A percentile compares a stretch with the other conserved stretches of the same genome.
Conservation (phyloP, 129 eudicot genomes). For the Helianthus tuberosus region DNA sequence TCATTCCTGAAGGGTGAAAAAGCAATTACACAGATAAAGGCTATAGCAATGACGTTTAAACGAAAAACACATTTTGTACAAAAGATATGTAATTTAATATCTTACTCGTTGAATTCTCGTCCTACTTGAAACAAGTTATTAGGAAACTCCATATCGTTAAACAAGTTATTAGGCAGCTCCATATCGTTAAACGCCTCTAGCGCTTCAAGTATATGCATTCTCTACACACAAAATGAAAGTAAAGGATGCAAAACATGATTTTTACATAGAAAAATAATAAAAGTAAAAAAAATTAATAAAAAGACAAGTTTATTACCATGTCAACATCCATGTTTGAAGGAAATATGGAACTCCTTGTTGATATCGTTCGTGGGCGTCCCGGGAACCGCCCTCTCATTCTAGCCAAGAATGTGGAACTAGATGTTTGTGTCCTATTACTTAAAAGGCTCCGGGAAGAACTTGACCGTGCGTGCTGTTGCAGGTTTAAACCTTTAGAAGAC, state of each 20-base stretch:
- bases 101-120: slow-evolving; percentile 96
- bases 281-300: not conserved
- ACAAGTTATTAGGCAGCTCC: slow-evolving; percentile 50
- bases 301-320: slow-evolving; percentile 50
- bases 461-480: slow-evolving; percentile 38
- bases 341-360: slow-evolving; percentile 53
- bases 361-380: slow-evolving; percentile 61
- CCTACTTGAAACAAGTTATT: slow-evolving; percentile 48
- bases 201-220: slow-evolving; percentile 83
- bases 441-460: slow-evolving; percentile 40
- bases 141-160: slow-evolving; percentile 27
- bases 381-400: slow-evolving; percentile 71
- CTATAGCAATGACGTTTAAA: not conserved
- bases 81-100: not conserved
- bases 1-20: slow-evolving; percentile 55
- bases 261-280: not conserved
- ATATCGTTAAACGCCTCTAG: slow-evolving; percentile 72
- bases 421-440: slow-evolving; percentile 47
- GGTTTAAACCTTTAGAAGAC: slow-evolving; percentile 12
- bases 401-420: slow-evolving; percentile 53
- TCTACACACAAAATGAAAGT: slow-evolving; percentile 38
- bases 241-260: not conserved
- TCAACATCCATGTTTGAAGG: slow-evolving; percentile 84
- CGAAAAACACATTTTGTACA: not conserved
- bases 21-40: slow-evolving; percentile 6